A percentile compares a stretch with the other conserved stretches of the same genome.
phyloP scores from a whole-genome alignment of 495 filamentous ascomycete species.

The Penicillium antarcticum region DNA sequence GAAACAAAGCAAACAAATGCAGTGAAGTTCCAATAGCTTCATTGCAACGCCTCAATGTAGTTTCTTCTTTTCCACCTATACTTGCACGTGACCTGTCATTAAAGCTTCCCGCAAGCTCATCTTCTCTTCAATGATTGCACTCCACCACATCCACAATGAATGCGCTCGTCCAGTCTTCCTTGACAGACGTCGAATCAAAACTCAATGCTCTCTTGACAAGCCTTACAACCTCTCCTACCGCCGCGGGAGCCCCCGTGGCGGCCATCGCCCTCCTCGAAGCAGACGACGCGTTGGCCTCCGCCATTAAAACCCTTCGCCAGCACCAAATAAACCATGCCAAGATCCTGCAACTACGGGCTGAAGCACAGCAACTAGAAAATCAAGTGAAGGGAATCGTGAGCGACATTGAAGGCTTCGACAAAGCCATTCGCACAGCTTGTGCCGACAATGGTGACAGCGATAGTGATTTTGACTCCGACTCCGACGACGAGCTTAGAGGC shows the following conservation, averaged over 20 bases:
- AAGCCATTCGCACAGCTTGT: slow-evolving; percentile 32
- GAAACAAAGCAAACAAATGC: no score
- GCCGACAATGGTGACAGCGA: slow-evolving; percentile 29
- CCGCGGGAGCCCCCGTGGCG: slow-evolving; percentile 38
- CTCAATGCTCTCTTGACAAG: slow-evolving; percentile 41
- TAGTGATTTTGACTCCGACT: slow-evolving; percentile 24
- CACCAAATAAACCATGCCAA: slow-evolving; percentile 44
- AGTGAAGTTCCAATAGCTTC: no score
- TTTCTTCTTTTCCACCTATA: not conserved
- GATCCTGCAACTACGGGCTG: slow-evolving; percentile 34
- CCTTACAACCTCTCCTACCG: slow-evolving; percentile 42
- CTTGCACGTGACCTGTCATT: slow-evolving; percentile 10
- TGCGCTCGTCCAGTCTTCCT: slow-evolving; percentile 30
- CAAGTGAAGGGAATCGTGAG: slow-evolving; percentile 41
- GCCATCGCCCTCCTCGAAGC: slow-evolving; percentile 39
- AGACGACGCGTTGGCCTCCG: slow-evolving; percentile 38
- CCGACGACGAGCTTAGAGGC: slow-evolving; percentile 16
- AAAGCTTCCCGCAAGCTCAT: slow-evolving; percentile 13
- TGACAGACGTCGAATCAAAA: slow-evolving; percentile 38
- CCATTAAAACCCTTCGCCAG: slow-evolving; percentile 36
- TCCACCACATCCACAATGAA: slow-evolving; percentile 30
- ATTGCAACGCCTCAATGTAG: not conserved
- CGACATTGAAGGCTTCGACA: slow-evolving; percentile 38
- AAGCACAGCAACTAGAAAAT: slow-evolving; percentile 38
- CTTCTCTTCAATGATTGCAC: not conserved